Evolutionary conservation across 805 yeast genomes (phyloP).

Genomic region (Torulaspora delbrueckii): DNA sequence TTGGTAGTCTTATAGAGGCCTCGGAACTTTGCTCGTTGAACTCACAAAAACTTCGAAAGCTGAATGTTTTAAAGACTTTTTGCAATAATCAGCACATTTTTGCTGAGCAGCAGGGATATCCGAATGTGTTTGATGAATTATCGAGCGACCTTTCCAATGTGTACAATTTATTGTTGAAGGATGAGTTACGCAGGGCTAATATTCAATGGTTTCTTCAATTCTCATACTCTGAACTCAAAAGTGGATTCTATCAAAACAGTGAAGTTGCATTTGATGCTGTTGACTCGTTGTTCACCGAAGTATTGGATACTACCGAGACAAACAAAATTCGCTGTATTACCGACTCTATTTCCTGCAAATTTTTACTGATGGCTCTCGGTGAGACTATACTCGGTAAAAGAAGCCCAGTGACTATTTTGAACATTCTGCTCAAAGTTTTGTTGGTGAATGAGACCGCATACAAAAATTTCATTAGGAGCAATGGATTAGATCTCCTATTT

Average conservation of each 20-base stretch:
- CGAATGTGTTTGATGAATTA: constrained; percentile 39
- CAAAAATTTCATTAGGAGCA: constrained; percentile 45
- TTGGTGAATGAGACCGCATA: constrained; percentile 45
- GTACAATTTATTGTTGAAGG: constrained; percentile 36
- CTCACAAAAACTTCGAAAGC: constrained; percentile 45
- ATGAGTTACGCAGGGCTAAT: constrained; percentile 51
- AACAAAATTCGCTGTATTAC: constrained; percentile 43
- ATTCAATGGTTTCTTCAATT: constrained; percentile 50
- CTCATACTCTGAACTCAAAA: constrained; percentile 45
- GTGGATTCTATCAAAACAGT: constrained; percentile 24
- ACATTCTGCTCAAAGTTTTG: constrained; percentile 49
- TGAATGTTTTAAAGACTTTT: constrained; percentile 43
- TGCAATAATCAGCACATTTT: constrained; percentile 28
- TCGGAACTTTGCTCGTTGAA: constrained; percentile 52
- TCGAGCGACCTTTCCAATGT: constrained; percentile 17
- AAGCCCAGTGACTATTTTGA: constrained; percentile 25
- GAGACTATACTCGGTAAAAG: constrained; percentile 25
- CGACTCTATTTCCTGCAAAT: constrained; percentile 57
- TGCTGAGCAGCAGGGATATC: constrained; percentile 37
- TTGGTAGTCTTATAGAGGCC: constrained; percentile 49
- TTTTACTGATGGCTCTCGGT: constrained; percentile 53
- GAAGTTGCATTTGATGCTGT: constrained; percentile 33
- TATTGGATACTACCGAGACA: constrained; percentile 39
- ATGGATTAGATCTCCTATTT: constrained; percentile 42
- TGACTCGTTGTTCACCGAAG: constrained; percentile 33